Evolutionary conservation across 371 early-diverging fungal genomes (phyloP).

Genomic region (Saksenaea vasiformis): DNA sequence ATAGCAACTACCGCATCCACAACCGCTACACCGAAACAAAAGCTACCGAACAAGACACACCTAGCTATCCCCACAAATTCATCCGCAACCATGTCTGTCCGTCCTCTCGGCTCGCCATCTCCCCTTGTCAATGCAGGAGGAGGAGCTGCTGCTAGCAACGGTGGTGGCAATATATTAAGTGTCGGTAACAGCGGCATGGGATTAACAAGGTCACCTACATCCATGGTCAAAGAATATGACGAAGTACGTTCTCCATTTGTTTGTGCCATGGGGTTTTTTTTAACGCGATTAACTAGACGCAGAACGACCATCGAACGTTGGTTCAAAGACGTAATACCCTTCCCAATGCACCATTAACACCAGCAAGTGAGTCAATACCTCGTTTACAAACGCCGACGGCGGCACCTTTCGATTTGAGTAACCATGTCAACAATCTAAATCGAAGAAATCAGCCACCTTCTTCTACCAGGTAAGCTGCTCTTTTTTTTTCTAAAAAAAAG

Average conservation of each 20-base stretch:
- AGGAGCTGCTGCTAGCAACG: background rate
- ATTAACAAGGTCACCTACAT: background rate
- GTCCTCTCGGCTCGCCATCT: background rate
- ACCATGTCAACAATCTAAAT: background rate
- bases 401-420: background rate
- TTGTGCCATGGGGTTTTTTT: background rate
- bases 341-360: background rate
- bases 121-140: background rate
- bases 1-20: too few species aligned
- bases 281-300: background rate
- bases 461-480: background rate
- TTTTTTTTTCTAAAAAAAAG: background rate
- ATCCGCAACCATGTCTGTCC: background rate
- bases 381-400: background rate
- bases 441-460: background rate
- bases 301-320: background rate
- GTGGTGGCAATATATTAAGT: background rate
- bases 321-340: conserved; percentile 2
- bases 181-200: background rate
- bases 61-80: conserved; percentile 2
- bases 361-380: background rate
- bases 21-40: conserved; percentile 17
- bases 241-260: background rate
- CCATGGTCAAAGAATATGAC: background rate
- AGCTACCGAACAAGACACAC: conserved; percentile 24